Evolutionary conservation across 2,329 filamentous ascomycete genomes (phyloP).

Genomic region (Myriangium duriaei): DNA sequence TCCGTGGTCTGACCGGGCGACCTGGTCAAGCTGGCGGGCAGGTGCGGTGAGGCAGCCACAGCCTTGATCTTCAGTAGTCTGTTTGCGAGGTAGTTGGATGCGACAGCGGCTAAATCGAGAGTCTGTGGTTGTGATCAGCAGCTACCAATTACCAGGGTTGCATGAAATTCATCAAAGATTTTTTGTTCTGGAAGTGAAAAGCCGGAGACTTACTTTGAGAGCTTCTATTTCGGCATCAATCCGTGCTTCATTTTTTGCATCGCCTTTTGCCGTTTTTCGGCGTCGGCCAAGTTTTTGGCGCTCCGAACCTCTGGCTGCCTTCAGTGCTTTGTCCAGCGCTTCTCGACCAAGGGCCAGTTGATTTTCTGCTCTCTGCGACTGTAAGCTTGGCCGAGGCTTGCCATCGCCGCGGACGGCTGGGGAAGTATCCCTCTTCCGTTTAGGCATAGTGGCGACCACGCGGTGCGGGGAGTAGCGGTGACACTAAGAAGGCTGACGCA

Average conservation of each 20-base stretch:
- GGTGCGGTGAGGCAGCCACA: slow-evolving; percentile 37
- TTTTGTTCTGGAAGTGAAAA: too few relatives aligned
- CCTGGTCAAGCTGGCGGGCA: slow-evolving; percentile 30
- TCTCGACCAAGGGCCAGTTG: slow-evolving; percentile 43
- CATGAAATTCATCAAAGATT: too few relatives aligned
- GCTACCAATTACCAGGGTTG: slow-evolving; percentile 2
- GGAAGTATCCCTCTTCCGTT: slow-evolving; percentile 19
- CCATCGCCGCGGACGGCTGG: slow-evolving; percentile 2
- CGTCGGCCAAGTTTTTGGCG: slow-evolving; percentile 59
- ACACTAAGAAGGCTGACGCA: background rate
- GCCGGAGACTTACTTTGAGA: slow-evolving; percentile 40
- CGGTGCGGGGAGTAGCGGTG: too few relatives aligned
- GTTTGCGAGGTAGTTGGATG: slow-evolving; percentile 44
- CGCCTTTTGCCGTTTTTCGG: slow-evolving; percentile 42
- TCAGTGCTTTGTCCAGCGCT: slow-evolving; percentile 54
- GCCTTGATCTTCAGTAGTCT: slow-evolving; percentile 45
- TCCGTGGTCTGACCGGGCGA: slow-evolving; percentile 29
- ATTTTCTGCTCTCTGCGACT: slow-evolving; percentile 37
- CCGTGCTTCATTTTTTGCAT: slow-evolving; percentile 39
- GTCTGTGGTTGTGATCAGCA: slow-evolving; percentile 21
- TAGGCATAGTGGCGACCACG: slow-evolving; percentile 18
- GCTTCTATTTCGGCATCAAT: slow-evolving; percentile 51
- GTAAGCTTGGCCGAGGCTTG: slow-evolving; percentile 13
- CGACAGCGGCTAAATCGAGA: slow-evolving; percentile 38
- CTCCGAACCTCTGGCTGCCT: slow-evolving; percentile 63